Evolutionary conservation across 169 alveolate genomes (phyloP), one percentile per base, ranked within the genome.

Genomic region (Plasmodium ovale): DNA sequence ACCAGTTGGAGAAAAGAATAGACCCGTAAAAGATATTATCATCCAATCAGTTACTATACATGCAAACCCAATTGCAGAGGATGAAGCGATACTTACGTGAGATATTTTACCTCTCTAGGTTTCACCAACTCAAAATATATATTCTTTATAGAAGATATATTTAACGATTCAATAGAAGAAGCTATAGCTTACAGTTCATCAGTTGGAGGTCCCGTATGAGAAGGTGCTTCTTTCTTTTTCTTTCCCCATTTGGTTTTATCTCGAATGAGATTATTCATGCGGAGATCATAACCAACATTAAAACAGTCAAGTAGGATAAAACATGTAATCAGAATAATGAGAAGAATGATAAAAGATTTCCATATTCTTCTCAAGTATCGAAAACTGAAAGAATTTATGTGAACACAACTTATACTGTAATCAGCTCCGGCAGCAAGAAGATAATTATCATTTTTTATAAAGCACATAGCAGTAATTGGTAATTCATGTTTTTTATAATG

Each of bases 21-120:
- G 92, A 39, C 98, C 98, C 9, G 51, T 93, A 31, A 92, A 87
- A 37, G 97, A 96, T 29, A 95, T 96, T 58, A 88, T 84, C 37
- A 93, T 95, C 7, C 87, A 93, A 29, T 82, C 93, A 1, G 84
- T 93, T 44, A 88, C 95, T 6, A 95, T 96, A 23, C 98, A 96
- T 85, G 97, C 98, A 60, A 96, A 96, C 72, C 98, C 98, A 14
- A 95, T 96, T 39, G 98, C 98, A 10, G 97, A 95, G 37, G 93
- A 79, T 39, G 98, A 96, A 70, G 91, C 72, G n/a, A n/a, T n/a
- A n/a, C n/a, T n/a, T n/a, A n/a, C n/a, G n/a, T n/a, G n/a, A n/a
- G n/a, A n/a, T n/a, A n/a, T n/a, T n/a, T n/a, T n/a, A n/a, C n/a
- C n/a, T n/a, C n/a, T n/a, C n/a, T n/a, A n/a, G n/a, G n/a, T n/a